Conservation (phyloP, 2,329 filamentous ascomycete genomes). For the Alternaria consortialis region DNA sequence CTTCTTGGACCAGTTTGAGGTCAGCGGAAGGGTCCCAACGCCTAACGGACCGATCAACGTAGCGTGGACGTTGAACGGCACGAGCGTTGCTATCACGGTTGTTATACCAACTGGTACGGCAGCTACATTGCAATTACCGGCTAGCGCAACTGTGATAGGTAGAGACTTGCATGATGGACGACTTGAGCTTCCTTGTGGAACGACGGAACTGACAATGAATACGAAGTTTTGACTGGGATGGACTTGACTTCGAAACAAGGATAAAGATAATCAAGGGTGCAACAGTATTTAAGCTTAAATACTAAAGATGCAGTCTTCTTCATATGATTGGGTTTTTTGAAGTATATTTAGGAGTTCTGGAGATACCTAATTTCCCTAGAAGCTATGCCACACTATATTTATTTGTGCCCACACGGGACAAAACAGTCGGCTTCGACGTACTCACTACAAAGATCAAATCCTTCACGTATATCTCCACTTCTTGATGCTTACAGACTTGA, state of each 20-base stretch:
- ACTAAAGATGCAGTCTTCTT: too few species aligned
- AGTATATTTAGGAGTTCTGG: too few species aligned
- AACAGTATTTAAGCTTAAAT: too few species aligned
- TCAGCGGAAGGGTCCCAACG: not conserved
- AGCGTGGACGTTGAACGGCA: not conserved
- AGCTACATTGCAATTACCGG: not conserved
- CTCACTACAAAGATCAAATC: too few species aligned
- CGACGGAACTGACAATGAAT: not conserved
- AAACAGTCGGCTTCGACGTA: too few species aligned
- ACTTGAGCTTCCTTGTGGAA: not conserved
- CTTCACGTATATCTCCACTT: not conserved
- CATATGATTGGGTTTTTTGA: too few species aligned
- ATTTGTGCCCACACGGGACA: too few species aligned
- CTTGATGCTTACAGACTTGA: not conserved
- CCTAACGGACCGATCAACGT: conserved; percentile 1
- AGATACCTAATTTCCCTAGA: too few species aligned
- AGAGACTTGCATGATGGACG: not conserved
- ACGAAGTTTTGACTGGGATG: not conserved
- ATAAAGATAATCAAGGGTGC: too few species aligned
- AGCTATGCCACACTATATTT: too few species aligned
- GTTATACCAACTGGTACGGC: not conserved
- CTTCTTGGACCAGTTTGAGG: not conserved
- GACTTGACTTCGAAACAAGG: too few species aligned
- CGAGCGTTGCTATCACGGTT: not conserved
- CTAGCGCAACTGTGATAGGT: not conserved